These are phyloP conservation scores for Scheffersomyces lignicola DNA, from an alignment of 1,139 yeast genomes.

Conservation along the genomic window DNA sequence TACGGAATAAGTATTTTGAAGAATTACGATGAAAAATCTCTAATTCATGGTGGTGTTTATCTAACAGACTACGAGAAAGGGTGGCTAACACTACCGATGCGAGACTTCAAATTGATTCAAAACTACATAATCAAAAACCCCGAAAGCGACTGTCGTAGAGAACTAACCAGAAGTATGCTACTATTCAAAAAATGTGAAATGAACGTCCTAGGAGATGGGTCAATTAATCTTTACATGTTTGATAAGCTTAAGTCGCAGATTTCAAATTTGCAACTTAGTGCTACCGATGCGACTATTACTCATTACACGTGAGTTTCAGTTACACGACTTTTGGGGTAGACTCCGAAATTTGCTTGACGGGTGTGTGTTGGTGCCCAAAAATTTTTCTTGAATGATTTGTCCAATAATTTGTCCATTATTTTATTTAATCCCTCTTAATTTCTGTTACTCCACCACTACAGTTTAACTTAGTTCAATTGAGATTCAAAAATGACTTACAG, in stretches of 20 bases:
- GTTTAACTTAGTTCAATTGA: too few species aligned
- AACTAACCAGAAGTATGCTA: conserved; percentile 55
- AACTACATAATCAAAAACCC: conserved; percentile 19
- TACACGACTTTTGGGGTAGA: too few species aligned
- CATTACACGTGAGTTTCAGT: conserved; percentile 6
- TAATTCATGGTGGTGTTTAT: conserved; percentile 26
- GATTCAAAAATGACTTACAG: conserved; percentile 61
- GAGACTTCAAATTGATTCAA: conserved; percentile 37
- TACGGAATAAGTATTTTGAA: conserved; percentile 64
- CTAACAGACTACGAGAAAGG: conserved; percentile 41
- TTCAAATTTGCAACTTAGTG: neutral
- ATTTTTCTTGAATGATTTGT: too few species aligned
- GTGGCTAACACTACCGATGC: conserved; percentile 28
- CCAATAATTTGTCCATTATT: too few species aligned
- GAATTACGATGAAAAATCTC: conserved; percentile 21
- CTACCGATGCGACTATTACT: too few species aligned
- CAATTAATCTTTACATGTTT: conserved; percentile 1
- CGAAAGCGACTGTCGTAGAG: conserved; percentile 30
- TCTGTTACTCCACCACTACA: conserved; percentile 8
- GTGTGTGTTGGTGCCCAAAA: too few species aligned
- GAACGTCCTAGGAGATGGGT: conserved; percentile 31
- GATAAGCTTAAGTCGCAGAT: neutral
- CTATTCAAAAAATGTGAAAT: conserved; percentile 60
- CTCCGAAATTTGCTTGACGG: too few species aligned
- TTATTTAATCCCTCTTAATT: conserved; percentile 2